Percentiles rank a stretch among this genome's conserved stretches.
These are phyloP conservation scores for Neurospora sp. DNA, from an alignment of 495 filamentous ascomycete species.

Conservation along the genomic window DNA sequence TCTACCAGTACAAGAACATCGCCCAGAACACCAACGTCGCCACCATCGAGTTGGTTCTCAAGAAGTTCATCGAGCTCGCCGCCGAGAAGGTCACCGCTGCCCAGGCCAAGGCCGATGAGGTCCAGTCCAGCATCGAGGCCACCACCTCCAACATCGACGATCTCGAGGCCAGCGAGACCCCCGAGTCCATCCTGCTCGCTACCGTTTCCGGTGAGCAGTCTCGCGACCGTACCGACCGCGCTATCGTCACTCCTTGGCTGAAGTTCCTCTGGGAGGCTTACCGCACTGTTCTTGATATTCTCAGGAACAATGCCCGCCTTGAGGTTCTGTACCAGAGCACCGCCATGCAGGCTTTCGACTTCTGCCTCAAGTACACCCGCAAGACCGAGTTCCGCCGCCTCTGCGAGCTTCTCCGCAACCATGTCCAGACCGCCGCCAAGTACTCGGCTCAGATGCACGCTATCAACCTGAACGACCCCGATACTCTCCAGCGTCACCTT, in stretches of 20 bases:
- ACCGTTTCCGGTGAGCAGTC: conserved; percentile 98
- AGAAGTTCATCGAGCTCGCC: conserved; percentile 94
- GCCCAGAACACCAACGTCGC: conserved; percentile 97
- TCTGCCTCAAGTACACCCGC: conserved; percentile 94
- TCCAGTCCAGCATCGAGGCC: conserved; percentile 78
- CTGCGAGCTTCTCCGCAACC: conserved; percentile 94
- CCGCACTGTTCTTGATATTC: conserved; percentile 92
- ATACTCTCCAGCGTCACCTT: conserved; percentile 91
- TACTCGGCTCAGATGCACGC: conserved; percentile 98
- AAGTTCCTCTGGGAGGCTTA: conserved; percentile 99
- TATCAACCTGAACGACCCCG: conserved; percentile 95
- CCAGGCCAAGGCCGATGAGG: conserved; percentile 89
- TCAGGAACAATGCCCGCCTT: conserved; percentile 95
- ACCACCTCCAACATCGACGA: conserved; percentile 73
- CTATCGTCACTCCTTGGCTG: conserved; percentile 96
- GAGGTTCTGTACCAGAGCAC: conserved; percentile 98
- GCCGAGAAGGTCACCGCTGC: conserved; percentile 93
- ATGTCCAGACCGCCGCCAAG: conserved; percentile 98
- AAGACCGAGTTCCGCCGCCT: conserved; percentile 99
- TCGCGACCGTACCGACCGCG: conserved; percentile 89
- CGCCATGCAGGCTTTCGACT: conserved; percentile 94
- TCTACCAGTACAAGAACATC: conserved; percentile 99
- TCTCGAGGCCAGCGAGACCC: conserved; percentile 92
- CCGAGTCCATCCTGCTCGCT: conserved; percentile 93
- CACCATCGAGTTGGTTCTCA: conserved; percentile 94